Conservation (phyloP, 2,329 filamentous ascomycete species). For the Podosphaera fusca region DNA sequence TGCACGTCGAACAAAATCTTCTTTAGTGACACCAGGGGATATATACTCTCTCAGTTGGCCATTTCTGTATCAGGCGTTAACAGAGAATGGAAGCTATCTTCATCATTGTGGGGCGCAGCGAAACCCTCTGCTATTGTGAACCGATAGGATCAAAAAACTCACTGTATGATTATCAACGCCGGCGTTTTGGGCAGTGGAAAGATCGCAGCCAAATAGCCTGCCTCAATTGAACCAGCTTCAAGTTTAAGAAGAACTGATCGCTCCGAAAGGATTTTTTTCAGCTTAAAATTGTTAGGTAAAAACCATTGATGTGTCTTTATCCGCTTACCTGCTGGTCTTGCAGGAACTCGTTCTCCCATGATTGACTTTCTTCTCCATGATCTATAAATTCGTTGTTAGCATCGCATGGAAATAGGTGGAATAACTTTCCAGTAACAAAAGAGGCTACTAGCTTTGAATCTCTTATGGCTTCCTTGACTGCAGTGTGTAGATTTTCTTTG, state of each 20-base stretch:
- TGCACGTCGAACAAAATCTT: constrained; percentile 40
- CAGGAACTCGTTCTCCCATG: constrained; percentile 52
- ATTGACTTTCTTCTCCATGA: constrained; percentile 39
- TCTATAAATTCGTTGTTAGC: constrained; percentile 26
- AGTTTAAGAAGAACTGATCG: constrained; percentile 50
- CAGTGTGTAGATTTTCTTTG: constrained; percentile 54
- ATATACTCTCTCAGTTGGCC: constrained; percentile 61
- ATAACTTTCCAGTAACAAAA: constrained; percentile 47
- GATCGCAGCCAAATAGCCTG: constrained; percentile 58
- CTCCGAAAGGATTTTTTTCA: constrained; percentile 27
- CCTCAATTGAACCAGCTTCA: constrained; percentile 52
- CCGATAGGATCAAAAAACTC: constrained; percentile 12
- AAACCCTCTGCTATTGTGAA: constrained; percentile 1
- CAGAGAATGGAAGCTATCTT: background rate
- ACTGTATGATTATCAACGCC: constrained; percentile 57
- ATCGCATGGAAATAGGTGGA: background rate
- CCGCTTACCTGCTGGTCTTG: constrained; percentile 28
- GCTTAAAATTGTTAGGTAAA: background rate
- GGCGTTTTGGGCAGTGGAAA: constrained; percentile 63
- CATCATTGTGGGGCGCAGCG: background rate
- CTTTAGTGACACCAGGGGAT: constrained; percentile 34
- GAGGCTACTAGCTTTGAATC: constrained; percentile 61
- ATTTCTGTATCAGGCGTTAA: constrained; percentile 25
- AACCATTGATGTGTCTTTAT: constrained; percentile 20
- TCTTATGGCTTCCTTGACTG: constrained; percentile 52